Conservation (phyloP, 805 yeast species). For the Zygoascus biomembranicola region DNA sequence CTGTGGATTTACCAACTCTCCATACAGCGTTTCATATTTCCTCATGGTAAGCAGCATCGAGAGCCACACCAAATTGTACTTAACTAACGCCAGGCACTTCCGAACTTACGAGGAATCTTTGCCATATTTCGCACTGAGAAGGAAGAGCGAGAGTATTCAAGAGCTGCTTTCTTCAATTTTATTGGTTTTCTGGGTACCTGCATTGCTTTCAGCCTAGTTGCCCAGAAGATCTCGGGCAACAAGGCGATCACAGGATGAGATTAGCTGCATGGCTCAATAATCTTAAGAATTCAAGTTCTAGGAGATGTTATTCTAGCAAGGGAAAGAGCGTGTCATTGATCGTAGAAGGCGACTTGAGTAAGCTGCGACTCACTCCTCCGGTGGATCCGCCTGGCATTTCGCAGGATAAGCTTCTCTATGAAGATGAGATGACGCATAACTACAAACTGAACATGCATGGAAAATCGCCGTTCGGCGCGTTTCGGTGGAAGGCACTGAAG, state of each 20-base stretch:
- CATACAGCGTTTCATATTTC: not conserved
- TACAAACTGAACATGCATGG: not conserved
- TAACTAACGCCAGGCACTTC: slow-evolving; percentile 39
- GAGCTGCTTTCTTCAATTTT: slow-evolving; percentile 56
- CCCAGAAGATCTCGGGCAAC: slow-evolving; percentile 37
- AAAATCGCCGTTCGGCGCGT: slow-evolving; percentile 7
- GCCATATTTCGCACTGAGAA: slow-evolving; percentile 80
- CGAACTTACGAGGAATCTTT: slow-evolving; percentile 69
- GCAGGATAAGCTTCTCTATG: not conserved
- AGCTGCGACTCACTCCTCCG: not conserved
- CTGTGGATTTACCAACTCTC: too few relatives aligned
- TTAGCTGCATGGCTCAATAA: too few relatives aligned
- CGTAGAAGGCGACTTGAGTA: not conserved
- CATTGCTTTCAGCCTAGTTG: slow-evolving; percentile 70
- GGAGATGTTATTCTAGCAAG: not conserved
- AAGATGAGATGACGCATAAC: not conserved
- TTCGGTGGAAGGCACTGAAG: slow-evolving; percentile 8
- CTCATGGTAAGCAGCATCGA: not conserved
- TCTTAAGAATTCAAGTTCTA: too few relatives aligned
- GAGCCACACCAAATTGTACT: not conserved
- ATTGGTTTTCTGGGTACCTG: slow-evolving; percentile 77
- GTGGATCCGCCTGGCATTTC: too few relatives aligned
- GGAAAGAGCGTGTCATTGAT: not conserved
- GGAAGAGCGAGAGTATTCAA: slow-evolving; percentile 67
- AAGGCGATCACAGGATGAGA: not conserved